phyloP scores from a whole-genome alignment of 2,329 filamentous ascomycete genomes.

The Colletotrichum sp. region DNA sequence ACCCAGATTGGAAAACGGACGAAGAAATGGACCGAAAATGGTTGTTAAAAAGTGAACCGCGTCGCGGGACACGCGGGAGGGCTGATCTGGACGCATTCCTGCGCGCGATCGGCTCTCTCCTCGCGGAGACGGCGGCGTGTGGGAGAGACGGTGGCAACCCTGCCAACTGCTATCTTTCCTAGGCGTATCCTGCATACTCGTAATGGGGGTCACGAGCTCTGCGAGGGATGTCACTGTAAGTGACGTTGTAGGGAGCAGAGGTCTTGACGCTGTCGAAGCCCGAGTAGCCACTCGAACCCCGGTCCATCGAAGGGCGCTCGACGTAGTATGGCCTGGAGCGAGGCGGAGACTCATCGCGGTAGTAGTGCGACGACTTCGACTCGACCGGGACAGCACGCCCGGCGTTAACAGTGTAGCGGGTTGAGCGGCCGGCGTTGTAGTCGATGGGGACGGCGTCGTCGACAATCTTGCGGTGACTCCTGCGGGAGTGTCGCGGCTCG shows the following conservation, averaged over 20 bases:
- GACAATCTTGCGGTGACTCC: constrained; percentile 36
- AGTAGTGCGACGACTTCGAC: constrained; percentile 25
- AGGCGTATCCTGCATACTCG: constrained; percentile 13
- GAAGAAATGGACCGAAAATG: not conserved
- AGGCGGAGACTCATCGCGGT: constrained; percentile 16
- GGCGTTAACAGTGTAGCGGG: constrained; percentile 19
- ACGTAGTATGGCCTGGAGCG: constrained; percentile 12
- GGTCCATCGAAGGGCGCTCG: constrained; percentile 30
- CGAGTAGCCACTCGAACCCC: constrained; percentile 32
- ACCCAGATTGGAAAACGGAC: not conserved
- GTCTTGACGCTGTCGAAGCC: constrained; percentile 37
- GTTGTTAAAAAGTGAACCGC: not conserved
- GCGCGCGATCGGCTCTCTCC: constrained; percentile 2
- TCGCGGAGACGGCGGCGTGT: not conserved
- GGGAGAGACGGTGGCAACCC: not conserved
- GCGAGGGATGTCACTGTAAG: constrained; percentile 32
- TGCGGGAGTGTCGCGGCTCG: constrained; percentile 31
- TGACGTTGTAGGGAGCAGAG: constrained; percentile 36
- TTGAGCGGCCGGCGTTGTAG: not conserved
- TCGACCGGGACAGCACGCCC: constrained; percentile 30
- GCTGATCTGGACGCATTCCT: not conserved
- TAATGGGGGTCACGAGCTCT: constrained; percentile 26
- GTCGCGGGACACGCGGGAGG: not conserved
- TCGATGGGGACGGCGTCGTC: constrained; percentile 30
- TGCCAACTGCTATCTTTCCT: not conserved